Evolutionary conservation across 345 rosid species (phyloP), one percentile per base, ranked within the genome.

Genomic region (Citrus hindsii): DNA sequence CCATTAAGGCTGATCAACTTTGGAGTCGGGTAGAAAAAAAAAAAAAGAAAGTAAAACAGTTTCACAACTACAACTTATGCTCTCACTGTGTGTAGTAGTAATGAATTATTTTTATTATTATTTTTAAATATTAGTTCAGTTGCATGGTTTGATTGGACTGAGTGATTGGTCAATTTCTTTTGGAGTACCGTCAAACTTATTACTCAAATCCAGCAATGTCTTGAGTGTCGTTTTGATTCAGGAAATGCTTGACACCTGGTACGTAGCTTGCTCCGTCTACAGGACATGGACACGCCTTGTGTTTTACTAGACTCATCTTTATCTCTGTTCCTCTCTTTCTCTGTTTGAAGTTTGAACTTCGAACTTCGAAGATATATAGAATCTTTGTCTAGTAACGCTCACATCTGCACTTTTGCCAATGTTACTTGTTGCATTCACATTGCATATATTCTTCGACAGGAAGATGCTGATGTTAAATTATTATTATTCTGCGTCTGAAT

Each of bases 91-190:
- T 16, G 42, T 33, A 3, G 22, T 53, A 19, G 0, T 53, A 19
- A 53, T 53, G 7, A 48, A 53, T 53, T 48, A 16, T 64, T 14
- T 2, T 21, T 66, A 7, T 6, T 16, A 8, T 19, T 19, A 0
- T 38, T 48, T 62, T 14, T 67, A 56, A 35, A 67, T 16, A n/a
- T 27, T 46, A 22, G 30, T 48, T 65, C n/a, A 72, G 16, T 68
- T 59, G 59, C 61, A 65, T 42, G 32, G 70, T 18, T 67, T 59
- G 37, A 53, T 2, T 13, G 77, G 79, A 30, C 3, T 53, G 27
- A 72, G 9, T 21, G 82, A 38, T 42, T 2, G n/a, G 78, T 76
- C 66, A 7, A 74, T 69, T 73, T 59, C 79, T 37, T 22, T 61
- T 67, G 10, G 48, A 58, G 69, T 37, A 21, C 59, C 4, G 46